Evolutionary conservation across 805 yeast species (phyloP), one percentile per base, ranked within the genome.

Genomic region (Nadsonia fulvescens): DNA sequence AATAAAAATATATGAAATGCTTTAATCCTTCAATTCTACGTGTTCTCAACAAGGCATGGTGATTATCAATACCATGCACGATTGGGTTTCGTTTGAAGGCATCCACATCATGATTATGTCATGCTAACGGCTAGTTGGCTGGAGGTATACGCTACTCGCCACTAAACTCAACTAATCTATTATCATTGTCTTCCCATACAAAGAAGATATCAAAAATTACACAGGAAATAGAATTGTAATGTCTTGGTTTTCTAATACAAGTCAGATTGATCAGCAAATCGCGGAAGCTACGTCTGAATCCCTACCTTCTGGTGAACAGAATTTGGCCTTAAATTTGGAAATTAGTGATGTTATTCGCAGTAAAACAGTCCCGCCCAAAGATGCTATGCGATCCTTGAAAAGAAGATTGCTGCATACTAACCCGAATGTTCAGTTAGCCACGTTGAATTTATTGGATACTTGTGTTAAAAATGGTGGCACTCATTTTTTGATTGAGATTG

Each of bases 381-480:
- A 74, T 30, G 79, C 91, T 15, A 76, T 86, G 83, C 56, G 91
- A 36, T 55, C 71, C n/a, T 52, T 86, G 33, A 81, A 81, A 55
- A 72, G 68, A 38, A 61, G 93, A 25, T 54, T 82, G 11, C 56
- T 71, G 14, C 64, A 70, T 12, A 54, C 57, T 29, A 83, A 83
- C 44, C 93, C 95, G 7, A 82, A 83, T 46, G 65, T 71, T 6
- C 77, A 78, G 42, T 59, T 70, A 14, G 65, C 89, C 4, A 58
- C 83, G 0, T 61, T 89, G 43, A 76, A 74, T 42, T 55, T 89
- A 34, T 58, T 74, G 16, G 96, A 89, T 40, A 62, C 79, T 23
- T 77, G 93, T 50, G 73, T 86, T 29, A 89, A 89, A 51, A 89
- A 89, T 46, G 83, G 94, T 24, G 98, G 98, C 5, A 58, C 59